Conservation (phyloP, 2,329 filamentous ascomycete genomes). For the Amphichorda felina region DNA sequence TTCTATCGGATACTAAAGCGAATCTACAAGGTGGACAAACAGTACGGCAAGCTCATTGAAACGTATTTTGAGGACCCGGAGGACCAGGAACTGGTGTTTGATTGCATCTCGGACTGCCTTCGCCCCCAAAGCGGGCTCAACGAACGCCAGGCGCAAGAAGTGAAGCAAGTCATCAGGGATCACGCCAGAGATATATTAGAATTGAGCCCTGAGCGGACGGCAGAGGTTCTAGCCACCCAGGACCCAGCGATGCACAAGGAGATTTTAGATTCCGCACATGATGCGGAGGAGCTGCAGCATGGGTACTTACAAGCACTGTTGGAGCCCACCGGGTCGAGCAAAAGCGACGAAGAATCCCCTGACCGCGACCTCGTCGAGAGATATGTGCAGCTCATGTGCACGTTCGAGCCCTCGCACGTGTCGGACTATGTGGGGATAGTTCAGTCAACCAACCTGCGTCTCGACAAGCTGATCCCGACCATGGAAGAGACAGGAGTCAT, state of each 20-base stretch:
- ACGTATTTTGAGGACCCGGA: constrained; percentile 79
- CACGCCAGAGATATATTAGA: constrained; percentile 56
- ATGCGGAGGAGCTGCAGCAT: constrained; percentile 56
- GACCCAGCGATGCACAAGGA: constrained; percentile 54
- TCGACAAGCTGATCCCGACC: constrained; percentile 71
- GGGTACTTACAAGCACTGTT: constrained; percentile 67
- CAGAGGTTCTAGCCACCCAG: constrained; percentile 49
- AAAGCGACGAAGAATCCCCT: constrained; percentile 14
- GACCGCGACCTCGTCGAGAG: constrained; percentile 60
- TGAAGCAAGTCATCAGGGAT: constrained; percentile 53
- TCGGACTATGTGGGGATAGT: constrained; percentile 71
- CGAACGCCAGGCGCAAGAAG: constrained; percentile 59
- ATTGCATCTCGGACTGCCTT: constrained; percentile 66
- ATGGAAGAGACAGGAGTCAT: constrained; percentile 86
- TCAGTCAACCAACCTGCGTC: constrained; percentile 63
- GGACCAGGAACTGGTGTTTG: constrained; percentile 64
- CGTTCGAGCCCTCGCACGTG: constrained; percentile 69
- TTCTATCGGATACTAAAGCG: constrained; percentile 91
- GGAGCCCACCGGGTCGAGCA: constrained; percentile 38
- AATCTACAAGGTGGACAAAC: constrained; percentile 67
- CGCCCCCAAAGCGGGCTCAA: constrained; percentile 49
- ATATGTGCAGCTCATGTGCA: constrained; percentile 88
- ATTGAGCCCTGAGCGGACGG: constrained; percentile 54
- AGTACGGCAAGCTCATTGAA: constrained; percentile 66
- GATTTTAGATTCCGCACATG: constrained; percentile 49